Conservation (phyloP, 2,329 filamentous ascomycete species). For the Cladosporium velox region DNA sequence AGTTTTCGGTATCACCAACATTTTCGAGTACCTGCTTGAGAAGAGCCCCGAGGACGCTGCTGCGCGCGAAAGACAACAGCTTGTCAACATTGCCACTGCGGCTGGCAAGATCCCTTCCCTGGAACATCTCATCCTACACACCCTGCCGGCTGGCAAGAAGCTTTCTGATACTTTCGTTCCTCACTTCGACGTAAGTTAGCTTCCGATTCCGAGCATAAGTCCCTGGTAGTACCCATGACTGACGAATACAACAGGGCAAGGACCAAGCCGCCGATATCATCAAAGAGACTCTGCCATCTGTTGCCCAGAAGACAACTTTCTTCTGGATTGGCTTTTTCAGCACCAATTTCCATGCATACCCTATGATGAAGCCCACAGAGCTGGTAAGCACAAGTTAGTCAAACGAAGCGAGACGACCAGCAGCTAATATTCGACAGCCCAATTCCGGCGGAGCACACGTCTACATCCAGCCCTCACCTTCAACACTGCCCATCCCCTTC, state of each 20-base stretch:
- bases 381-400: slow-evolving; percentile 8
- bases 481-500: slow-evolving; percentile 6
- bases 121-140: slow-evolving; percentile 25
- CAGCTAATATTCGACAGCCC: neutral
- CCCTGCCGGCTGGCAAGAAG: slow-evolving; percentile 19
- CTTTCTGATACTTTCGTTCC: slow-evolving; percentile 18
- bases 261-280: slow-evolving; percentile 26
- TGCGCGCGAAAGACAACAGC: slow-evolving; percentile 23
- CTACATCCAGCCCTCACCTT: slow-evolving; percentile 15
- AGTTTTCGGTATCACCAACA: slow-evolving; percentile 27
- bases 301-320: slow-evolving; percentile 27
- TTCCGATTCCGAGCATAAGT: neutral
- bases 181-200: slow-evolving; percentile 23
- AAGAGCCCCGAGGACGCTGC: slow-evolving; percentile 21
- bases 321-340: slow-evolving; percentile 26
- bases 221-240: neutral
- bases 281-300: slow-evolving; percentile 18
- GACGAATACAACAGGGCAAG: slow-evolving; percentile 17
- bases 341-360: slow-evolving; percentile 21
- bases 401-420: no score
- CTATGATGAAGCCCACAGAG: slow-evolving; percentile 21
- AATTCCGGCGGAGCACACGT: slow-evolving; percentile 18
- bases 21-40: slow-evolving; percentile 24
- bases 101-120: slow-evolving; percentile 17
- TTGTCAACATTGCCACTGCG: slow-evolving; percentile 25